Conservation (phyloP, 352 stramenopile species). For the Phytophthora meadii region DNA sequence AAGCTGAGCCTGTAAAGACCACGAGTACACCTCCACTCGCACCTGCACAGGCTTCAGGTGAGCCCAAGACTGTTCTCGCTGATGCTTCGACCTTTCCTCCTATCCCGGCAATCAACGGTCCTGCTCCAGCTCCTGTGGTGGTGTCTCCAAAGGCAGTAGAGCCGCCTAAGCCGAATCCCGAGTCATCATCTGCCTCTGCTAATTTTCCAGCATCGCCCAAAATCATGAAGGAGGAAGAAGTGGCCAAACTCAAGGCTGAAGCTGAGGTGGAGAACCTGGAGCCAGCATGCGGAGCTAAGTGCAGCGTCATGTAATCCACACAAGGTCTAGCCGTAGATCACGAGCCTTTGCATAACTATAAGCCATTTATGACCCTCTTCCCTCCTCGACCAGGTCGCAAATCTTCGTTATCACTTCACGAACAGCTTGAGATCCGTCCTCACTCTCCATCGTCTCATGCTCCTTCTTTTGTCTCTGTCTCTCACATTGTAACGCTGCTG, state of each 20-base stretch:
- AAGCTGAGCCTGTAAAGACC: conserved; percentile 8
- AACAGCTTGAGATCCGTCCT: conserved; percentile 31
- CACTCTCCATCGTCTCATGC: conserved; percentile 25
- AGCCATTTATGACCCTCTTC: conserved; percentile 30
- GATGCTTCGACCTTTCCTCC: conserved; percentile 35
- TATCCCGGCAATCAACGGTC: conserved; percentile 23
- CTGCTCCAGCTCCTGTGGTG: conserved; percentile 23
- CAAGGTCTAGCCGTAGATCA: conserved; percentile 7
- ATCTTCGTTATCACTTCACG: conserved; percentile 16
- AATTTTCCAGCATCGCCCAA: conserved; percentile 19
- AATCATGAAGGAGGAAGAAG: conserved; percentile 34
- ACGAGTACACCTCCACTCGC: conserved; percentile 1
- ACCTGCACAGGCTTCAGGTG: conserved; percentile 1
- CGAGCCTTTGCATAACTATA: conserved; percentile 23
- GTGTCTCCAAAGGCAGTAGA: conserved; percentile 20
- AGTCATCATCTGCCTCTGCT: conserved; percentile 5
- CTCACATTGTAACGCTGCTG: conserved; percentile 42
- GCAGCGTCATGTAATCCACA: conserved; percentile 60
- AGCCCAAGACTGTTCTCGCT: conserved; percentile 29
- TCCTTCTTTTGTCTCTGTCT: conserved; percentile 29
- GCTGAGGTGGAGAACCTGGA: conserved; percentile 46
- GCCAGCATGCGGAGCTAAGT: conserved; percentile 52
- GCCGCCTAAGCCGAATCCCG: conserved; percentile 9
- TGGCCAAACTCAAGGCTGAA: conserved; percentile 39
- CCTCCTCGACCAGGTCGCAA: conserved; percentile 18